These are phyloP conservation scores for Alternaria sp. DNA, from an alignment of 2,329 filamentous ascomycete species.

Conservation along the genomic window DNA sequence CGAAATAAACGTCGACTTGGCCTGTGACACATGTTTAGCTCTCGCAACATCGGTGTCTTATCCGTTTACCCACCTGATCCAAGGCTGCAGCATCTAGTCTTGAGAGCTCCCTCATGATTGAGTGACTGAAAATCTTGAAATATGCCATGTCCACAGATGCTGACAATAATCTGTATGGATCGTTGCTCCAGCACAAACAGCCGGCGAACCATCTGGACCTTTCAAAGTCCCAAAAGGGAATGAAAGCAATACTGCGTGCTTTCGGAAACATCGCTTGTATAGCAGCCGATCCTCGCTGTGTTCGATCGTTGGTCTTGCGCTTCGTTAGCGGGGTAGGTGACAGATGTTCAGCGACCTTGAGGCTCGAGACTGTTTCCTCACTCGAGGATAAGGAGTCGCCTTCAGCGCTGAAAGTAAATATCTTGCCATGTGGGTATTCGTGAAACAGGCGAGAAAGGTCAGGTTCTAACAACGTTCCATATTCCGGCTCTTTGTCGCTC, in stretches of 20 bases:
- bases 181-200: constrained; percentile 45
- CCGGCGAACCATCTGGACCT: constrained; percentile 47
- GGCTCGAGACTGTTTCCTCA: constrained; percentile 18
- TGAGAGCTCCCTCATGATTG: constrained; percentile 64
- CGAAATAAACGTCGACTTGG: constrained; percentile 61
- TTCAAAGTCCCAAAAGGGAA: constrained; percentile 51
- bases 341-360: constrained; percentile 1
- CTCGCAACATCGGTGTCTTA: neutral
- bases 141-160: constrained; percentile 40
- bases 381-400: constrained; percentile 28
- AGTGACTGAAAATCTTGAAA: constrained; percentile 52
- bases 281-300: constrained; percentile 50
- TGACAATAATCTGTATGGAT: constrained; percentile 36
- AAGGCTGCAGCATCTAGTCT: constrained; percentile 58
- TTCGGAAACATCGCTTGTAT: constrained; percentile 58
- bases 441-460: constrained; percentile 30
- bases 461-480: constrained; percentile 24
- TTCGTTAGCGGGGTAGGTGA: neutral
- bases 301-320: constrained; percentile 1
- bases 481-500: constrained; percentile 2
- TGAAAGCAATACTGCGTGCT: constrained; percentile 45
- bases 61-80: constrained; percentile 22
- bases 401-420: constrained; percentile 30
- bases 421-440: constrained; percentile 32
- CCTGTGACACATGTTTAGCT: constrained; percentile 15